phyloP scores from a whole-genome alignment of 441 rosid genomes.

The Euphorbia schlechtendalii region DNA sequence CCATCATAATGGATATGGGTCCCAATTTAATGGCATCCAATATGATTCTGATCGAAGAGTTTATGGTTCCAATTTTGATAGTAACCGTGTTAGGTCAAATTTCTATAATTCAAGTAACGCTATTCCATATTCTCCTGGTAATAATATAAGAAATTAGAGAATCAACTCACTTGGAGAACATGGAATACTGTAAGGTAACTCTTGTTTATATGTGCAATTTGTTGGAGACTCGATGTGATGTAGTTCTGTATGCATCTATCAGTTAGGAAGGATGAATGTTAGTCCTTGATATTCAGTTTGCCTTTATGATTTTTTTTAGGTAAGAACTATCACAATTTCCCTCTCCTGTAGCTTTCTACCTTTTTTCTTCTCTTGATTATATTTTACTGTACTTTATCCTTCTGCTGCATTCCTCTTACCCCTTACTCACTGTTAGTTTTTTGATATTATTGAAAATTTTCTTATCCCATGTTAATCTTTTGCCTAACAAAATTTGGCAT shows the following conservation, averaged over 20 bases:
- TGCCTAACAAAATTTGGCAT: neutral
- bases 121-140: constrained; percentile 29
- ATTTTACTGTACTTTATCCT: neutral
- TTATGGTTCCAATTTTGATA: constrained; percentile 48
- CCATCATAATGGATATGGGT: constrained; percentile 44
- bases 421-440: no score
- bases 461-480: neutral
- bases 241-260: neutral
- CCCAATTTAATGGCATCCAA: constrained; percentile 33
- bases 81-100: constrained; percentile 47
- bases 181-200: neutral
- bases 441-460: neutral
- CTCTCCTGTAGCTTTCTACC: neutral
- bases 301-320: no score
- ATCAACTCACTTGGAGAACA: neutral
- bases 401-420: neutral
- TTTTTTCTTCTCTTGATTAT: neutral
- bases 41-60: constrained; percentile 59
- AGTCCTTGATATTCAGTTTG: neutral
- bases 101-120: constrained; percentile 38
- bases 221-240: neutral
- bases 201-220: constrained; percentile 14
- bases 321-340: neutral
- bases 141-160: constrained; percentile 12
- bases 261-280: neutral